phyloP scores from a whole-genome alignment of 495 filamentous ascomycete species.

The Aspergillus homomorphus region DNA sequence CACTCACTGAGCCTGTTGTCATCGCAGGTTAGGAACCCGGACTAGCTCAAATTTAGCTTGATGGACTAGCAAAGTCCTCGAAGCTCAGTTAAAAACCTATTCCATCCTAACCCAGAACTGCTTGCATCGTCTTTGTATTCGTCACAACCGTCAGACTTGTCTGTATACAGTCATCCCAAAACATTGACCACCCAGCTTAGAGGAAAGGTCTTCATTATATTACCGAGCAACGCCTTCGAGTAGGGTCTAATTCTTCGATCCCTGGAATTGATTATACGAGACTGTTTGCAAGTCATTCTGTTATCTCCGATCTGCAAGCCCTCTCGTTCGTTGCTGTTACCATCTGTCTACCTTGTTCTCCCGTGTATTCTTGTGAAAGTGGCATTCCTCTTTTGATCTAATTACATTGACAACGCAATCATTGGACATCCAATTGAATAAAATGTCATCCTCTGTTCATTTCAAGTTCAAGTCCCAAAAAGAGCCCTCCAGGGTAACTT shows the following conservation, averaged over 20 bases:
- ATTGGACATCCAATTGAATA: conserved; percentile 47
- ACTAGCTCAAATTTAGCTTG: conserved; percentile 13
- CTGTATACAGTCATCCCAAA: conserved; percentile 39
- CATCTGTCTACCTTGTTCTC: conserved; percentile 22
- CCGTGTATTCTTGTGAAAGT: conserved; percentile 31
- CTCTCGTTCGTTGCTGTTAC: conserved; percentile 16
- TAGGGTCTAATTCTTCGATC: conserved; percentile 30
- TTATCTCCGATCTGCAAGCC: conserved; percentile 17
- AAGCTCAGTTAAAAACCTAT: conserved; percentile 14
- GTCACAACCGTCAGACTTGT: conserved; percentile 29
- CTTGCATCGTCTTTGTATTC: conserved; percentile 29
- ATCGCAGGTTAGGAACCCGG: conserved; percentile 8
- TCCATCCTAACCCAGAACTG: conserved; percentile 16
- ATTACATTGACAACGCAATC: conserved; percentile 31
- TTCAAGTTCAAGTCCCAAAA: conserved; percentile 99
- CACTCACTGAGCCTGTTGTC: not conserved
- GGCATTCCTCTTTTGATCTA: conserved; percentile 34
- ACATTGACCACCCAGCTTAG: conserved; percentile 28
- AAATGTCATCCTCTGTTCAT: conserved; percentile 97
- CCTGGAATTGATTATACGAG: conserved; percentile 13
- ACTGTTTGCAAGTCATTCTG: conserved; percentile 17
- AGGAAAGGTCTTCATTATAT: conserved; percentile 29
- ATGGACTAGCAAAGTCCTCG: conserved; percentile 23
- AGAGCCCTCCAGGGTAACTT: conserved; percentile 88
- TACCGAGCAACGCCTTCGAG: conserved; percentile 29